A percentile compares a stretch with the other conserved stretches of the same genome.
phyloP scores from a whole-genome alignment of 225 moss, liverwort and hornwort species.

The Sphagnum contortum region DNA sequence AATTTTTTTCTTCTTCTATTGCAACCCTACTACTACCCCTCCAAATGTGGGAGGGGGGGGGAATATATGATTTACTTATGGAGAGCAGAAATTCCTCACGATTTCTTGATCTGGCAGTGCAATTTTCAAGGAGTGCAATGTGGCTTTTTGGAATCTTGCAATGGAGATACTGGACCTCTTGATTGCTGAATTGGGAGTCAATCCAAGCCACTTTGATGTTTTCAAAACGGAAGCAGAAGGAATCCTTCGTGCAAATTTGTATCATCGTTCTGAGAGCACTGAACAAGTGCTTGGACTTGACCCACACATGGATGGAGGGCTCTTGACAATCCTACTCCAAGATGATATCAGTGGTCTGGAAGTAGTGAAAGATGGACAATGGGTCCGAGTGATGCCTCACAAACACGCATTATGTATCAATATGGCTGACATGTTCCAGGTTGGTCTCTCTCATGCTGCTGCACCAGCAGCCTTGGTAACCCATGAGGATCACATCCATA shows the following conservation, averaged over 20 bases:
- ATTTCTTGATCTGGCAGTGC: constrained; percentile 11
- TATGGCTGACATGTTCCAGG: constrained; percentile 43
- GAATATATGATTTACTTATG: background rate
- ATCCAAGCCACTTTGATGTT: constrained; percentile 24
- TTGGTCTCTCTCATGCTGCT: background rate
- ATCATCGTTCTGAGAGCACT: constrained; percentile 9
- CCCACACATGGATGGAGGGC: constrained; percentile 33
- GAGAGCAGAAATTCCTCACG: background rate
- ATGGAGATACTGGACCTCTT: constrained; percentile 39
- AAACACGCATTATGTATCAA: constrained; percentile 35
- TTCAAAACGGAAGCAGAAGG: constrained; percentile 22
- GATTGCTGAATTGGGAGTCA: constrained; percentile 24
- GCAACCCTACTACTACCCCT: no score
- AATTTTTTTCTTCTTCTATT: no score
- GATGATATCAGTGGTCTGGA: constrained; percentile 42
- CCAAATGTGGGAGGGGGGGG: no score
- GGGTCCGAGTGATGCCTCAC: constrained; percentile 17
- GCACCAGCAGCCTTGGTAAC: no score
- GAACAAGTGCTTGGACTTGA: constrained; percentile 25
- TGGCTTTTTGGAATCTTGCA: constrained; percentile 25
- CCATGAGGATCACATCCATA: no score
- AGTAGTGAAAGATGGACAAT: constrained; percentile 31
- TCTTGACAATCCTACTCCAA: constrained; percentile 39
- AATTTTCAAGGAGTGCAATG: constrained; percentile 19
- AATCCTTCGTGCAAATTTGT: constrained; percentile 31